Percentiles rank a stretch among this genome's conserved stretches.
Conservation (phyloP, 108 stramenopile genomes). For the Nannochloropsis gaditana region DNA sequence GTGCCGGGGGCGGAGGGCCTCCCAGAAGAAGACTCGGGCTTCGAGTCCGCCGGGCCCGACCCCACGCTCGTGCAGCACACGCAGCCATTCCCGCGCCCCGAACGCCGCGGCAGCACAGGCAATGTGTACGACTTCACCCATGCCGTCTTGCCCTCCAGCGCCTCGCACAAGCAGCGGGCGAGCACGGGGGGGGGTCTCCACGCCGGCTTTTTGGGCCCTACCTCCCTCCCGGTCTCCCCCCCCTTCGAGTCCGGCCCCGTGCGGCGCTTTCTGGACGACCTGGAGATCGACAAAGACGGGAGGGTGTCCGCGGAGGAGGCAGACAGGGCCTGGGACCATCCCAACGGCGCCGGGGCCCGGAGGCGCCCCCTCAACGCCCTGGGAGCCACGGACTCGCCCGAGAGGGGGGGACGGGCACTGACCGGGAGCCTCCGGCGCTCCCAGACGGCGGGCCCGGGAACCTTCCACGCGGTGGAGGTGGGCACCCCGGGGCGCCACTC, state of each 20-base stretch:
- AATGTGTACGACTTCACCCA: neutral
- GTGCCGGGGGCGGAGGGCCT: neutral
- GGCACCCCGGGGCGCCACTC: neutral
- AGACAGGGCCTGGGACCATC: too few species aligned
- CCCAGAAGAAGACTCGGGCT: too few species aligned
- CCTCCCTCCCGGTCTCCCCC: neutral
- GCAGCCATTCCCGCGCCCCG: neutral
- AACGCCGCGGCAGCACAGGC: conserved; percentile 5
- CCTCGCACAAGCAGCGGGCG: neutral
- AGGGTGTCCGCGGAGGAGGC: neutral
- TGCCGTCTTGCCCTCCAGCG: neutral
- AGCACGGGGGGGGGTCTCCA: neutral
- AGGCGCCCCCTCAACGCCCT: neutral
- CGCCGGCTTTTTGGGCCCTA: neutral
- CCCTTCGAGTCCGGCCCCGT: neutral
- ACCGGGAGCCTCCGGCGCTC: neutral
- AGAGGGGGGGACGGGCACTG: too few species aligned
- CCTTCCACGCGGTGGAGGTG: conserved; percentile 10
- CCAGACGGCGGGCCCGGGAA: neutral
- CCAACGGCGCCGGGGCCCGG: neutral
- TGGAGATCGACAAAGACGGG: too few species aligned
- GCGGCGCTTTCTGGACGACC: neutral
- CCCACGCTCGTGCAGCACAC: neutral
- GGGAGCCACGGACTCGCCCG: neutral
- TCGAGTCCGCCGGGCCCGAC: conserved; percentile 11